Conservation (phyloP, 2,329 filamentous ascomycete species). For the Pestalotiopsis sp. region DNA sequence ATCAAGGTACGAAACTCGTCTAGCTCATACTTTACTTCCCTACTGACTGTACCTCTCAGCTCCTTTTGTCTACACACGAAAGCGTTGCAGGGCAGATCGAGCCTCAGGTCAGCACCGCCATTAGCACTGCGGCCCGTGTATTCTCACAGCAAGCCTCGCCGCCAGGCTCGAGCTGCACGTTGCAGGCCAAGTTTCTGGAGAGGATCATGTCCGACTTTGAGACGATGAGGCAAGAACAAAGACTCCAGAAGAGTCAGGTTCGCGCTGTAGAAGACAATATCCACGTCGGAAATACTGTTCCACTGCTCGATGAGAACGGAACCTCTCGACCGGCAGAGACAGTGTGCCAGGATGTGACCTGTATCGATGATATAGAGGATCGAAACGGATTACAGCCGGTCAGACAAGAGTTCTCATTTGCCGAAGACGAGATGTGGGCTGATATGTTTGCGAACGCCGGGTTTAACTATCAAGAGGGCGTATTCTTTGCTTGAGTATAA, state of each 20-base stretch:
- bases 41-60: not conserved
- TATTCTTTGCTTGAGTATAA: not conserved
- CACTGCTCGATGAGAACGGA: not conserved
- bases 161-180: not conserved
- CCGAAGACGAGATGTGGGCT: not conserved
- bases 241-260: not conserved
- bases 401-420: not conserved
- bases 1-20: conserved; percentile 29
- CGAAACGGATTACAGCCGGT: not conserved
- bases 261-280: no score
- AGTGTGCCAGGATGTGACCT: not conserved
- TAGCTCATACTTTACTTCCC: no score
- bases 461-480: not conserved
- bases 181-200: conserved; percentile 7
- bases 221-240: not conserved
- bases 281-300: no score
- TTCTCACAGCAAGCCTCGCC: conserved; percentile 5
- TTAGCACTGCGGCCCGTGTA: not conserved
- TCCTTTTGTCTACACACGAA: conserved; percentile 1
- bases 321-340: no score
- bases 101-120: not conserved
- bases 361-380: not conserved
- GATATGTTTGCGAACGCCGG: conserved; percentile 5
- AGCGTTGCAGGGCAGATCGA: not conserved
- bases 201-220: not conserved